Evolutionary conservation across 169 alveolate genomes (phyloP).

Genomic region (Plasmodium berghei): DNA sequence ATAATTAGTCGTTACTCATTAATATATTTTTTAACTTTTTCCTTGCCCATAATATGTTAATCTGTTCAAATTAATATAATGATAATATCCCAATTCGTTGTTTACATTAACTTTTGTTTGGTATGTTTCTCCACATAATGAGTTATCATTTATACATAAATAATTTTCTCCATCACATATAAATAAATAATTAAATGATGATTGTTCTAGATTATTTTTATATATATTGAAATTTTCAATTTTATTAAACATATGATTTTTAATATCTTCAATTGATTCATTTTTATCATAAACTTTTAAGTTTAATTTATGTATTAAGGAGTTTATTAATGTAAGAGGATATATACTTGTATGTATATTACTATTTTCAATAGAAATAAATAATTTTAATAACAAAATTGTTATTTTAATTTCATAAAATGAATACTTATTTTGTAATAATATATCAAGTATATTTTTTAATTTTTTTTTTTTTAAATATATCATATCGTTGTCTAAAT

Average conservation of each 20-base stretch:
- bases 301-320: conserved; percentile 54
- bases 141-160: conserved; percentile 68
- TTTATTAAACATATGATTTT: neutral
- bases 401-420: conserved; percentile 63
- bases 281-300: conserved; percentile 23
- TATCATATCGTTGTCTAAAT: conserved; percentile 58
- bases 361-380: conserved; percentile 38
- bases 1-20: too few species aligned
- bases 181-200: conserved; percentile 32
- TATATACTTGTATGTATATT: conserved; percentile 9
- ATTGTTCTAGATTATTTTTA: conserved; percentile 1
- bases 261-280: neutral
- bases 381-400: conserved; percentile 32
- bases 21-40: neutral
- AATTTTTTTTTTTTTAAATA: conserved; percentile 45
- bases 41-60: conserved; percentile 50
- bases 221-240: neutral
- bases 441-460: conserved; percentile 27
- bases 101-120: conserved; percentile 20
- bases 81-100: conserved; percentile 64
- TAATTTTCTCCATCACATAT: conserved; percentile 70
- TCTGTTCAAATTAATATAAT: conserved; percentile 64
- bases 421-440: conserved; percentile 17
- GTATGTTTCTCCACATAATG: conserved; percentile 12
- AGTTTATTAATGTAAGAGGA: conserved; percentile 55